Conservation (phyloP, 495 filamentous ascomycete species). For the Penicillium herquei region DNA sequence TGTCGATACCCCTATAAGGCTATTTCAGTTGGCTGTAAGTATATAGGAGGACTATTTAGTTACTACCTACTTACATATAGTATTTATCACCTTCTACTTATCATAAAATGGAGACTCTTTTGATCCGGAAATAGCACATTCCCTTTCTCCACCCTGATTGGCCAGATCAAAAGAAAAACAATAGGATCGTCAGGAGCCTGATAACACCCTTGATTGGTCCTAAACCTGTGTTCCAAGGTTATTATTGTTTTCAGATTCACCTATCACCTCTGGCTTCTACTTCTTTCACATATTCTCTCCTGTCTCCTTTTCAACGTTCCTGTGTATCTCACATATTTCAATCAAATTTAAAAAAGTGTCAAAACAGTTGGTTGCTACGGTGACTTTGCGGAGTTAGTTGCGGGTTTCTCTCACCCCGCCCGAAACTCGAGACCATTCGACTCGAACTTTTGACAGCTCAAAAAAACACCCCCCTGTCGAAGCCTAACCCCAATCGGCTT, state of each 20-base stretch:
- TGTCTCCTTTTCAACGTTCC: too few relatives aligned
- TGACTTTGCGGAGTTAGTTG: slow-evolving; percentile 3
- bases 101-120: not conserved
- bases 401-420: slow-evolving; percentile 8
- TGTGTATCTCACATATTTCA: too few relatives aligned
- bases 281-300: too few relatives aligned
- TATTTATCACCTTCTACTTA: too few relatives aligned
- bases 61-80: too few relatives aligned
- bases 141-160: not conserved
- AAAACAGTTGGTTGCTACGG: slow-evolving; percentile 18
- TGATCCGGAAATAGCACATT: slow-evolving; percentile 1
- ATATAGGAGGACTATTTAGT: too few relatives aligned
- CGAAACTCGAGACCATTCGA: slow-evolving; percentile 5
- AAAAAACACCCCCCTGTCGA: not conserved
- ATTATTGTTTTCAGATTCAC: not conserved
- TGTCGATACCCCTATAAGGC: too few relatives aligned
- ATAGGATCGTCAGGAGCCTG: slow-evolving; percentile 10
- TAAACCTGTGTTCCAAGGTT: not conserved
- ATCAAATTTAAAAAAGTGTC: not conserved
- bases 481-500: slow-evolving; percentile 1
- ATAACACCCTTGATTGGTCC: slow-evolving; percentile 3
- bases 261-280: too few relatives aligned
- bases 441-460: slow-evolving; percentile 6
- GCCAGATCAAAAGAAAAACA: not conserved
- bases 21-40: too few relatives aligned